Evolutionary conservation across 164 flowering plant species (phyloP).

Genomic region (Vitis rupestris): DNA sequence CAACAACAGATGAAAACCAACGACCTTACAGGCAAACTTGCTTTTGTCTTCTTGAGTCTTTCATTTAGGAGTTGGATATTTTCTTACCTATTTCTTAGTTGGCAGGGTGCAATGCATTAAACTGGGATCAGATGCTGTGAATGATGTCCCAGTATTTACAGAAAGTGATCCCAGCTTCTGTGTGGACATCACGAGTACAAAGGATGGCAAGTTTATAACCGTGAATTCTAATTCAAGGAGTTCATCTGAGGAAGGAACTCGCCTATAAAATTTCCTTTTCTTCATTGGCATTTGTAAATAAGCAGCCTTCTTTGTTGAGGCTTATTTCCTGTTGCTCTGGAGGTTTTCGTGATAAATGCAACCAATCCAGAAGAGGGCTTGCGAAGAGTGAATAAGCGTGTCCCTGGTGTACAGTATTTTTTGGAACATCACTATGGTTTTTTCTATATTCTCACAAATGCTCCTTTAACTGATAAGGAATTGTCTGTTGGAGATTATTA

Average conservation of each 20-base stretch:
- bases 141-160: constrained; percentile 39
- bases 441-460: constrained; percentile 84
- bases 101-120: constrained; percentile 65
- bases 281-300: background rate
- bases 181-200: constrained; percentile 88
- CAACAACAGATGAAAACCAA: constrained; percentile 67
- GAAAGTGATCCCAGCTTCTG: constrained; percentile 75
- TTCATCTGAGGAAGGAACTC: constrained; percentile 92
- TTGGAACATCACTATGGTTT: constrained; percentile 82
- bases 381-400: constrained; percentile 56
- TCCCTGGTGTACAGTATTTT: constrained; percentile 67
- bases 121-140: constrained; percentile 42
- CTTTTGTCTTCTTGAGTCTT: constrained; percentile 5
- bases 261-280: constrained; percentile 7
- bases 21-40: constrained; percentile 69
- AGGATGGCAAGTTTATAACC: constrained; percentile 91
- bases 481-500: constrained; percentile 43
- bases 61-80: background rate
- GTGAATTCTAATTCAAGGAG: constrained; percentile 93
- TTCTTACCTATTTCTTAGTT: constrained; percentile 11
- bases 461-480: constrained; percentile 29
- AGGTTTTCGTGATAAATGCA: constrained; percentile 81
- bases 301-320: background rate
- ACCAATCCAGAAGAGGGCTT: constrained; percentile 44
- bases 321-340: constrained; percentile 18